Evolutionary conservation across 495 filamentous ascomycete genomes (phyloP).

Genomic region (Lepidopterella palustris): DNA sequence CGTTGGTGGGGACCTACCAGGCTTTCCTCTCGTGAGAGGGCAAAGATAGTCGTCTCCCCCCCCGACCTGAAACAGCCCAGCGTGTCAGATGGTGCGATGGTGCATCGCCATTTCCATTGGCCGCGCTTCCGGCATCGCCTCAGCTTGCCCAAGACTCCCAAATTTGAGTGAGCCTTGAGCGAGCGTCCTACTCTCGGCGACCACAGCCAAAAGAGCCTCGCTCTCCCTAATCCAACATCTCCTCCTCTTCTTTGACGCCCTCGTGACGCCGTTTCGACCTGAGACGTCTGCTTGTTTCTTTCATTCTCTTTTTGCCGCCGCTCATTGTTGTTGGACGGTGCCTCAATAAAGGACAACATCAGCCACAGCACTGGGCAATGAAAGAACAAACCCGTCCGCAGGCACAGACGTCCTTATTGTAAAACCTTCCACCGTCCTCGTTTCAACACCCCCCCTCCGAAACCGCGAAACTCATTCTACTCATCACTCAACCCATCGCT

Average conservation of each 20-base stretch:
- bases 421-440: background rate
- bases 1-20: no score
- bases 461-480: background rate
- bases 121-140: background rate
- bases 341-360: background rate
- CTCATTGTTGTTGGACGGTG: background rate
- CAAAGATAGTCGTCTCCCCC: background rate
- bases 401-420: background rate
- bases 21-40: no score
- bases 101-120: background rate
- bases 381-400: background rate
- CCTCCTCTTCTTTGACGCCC: background rate
- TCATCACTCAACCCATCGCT: no score
- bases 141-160: background rate
- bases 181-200: background rate
- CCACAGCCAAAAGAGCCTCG: background rate
- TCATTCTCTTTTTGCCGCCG: background rate
- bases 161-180: background rate
- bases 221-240: background rate
- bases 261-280: background rate
- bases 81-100: background rate
- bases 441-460: conserved; percentile 1
- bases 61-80: background rate
- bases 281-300: background rate
- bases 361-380: background rate